Conservation (phyloP, 2,329 filamentous ascomycete genomes). For the Whalleya microplaca region DNA sequence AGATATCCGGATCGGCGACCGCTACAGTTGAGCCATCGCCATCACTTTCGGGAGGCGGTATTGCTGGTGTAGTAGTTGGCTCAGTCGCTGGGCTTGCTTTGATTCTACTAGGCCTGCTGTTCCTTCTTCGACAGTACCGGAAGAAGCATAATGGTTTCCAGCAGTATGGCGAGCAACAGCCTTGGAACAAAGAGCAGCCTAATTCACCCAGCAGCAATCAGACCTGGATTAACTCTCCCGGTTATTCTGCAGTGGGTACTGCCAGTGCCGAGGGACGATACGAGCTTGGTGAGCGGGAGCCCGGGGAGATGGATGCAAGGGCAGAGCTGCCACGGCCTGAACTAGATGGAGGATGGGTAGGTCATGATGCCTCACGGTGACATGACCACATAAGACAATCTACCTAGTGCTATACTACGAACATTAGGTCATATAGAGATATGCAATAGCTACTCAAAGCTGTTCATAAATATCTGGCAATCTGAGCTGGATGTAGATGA, state of each 20-base stretch:
- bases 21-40: neutral
- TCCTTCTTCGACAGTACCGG: constrained; percentile 11
- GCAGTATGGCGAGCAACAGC: neutral
- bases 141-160: constrained; percentile 3
- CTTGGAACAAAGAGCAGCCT: constrained; percentile 9
- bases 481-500: no score
- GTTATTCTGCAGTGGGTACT: neutral
- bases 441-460: neutral
- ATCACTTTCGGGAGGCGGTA: constrained; percentile 13
- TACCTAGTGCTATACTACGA: no score
- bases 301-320: neutral
- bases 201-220: constrained; percentile 2
- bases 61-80: constrained; percentile 18
- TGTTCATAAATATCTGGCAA: no score
- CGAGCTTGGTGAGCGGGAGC: neutral
- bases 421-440: neutral
- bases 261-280: neutral
- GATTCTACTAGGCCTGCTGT: constrained; percentile 9
- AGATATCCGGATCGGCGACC: neutral
- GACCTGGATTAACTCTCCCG: neutral
- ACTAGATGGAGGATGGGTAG: neutral
- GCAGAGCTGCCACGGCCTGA: neutral
- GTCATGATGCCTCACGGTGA: neutral
- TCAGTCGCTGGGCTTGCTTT: constrained; percentile 2
- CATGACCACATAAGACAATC: neutral